These are phyloP conservation scores for Aspergillus transmontanensis DNA, from an alignment of 2,329 filamentous ascomycete species.

Conservation along the genomic window DNA sequence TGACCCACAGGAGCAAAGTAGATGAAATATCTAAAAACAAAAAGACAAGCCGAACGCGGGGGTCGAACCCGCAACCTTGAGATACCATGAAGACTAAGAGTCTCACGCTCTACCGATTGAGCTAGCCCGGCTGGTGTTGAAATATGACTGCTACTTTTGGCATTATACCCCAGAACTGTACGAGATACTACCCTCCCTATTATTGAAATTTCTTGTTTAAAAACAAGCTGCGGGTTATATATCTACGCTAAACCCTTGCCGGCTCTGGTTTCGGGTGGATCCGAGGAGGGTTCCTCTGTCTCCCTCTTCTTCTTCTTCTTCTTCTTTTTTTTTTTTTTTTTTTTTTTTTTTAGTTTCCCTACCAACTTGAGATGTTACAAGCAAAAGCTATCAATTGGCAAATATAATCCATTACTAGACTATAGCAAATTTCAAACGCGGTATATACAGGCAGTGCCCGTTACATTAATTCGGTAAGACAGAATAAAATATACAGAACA, in stretches of 20 bases:
- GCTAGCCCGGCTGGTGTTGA: conserved; percentile 45
- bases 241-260: no score
- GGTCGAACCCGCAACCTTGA: conserved; percentile 46
- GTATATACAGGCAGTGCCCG: conserved; percentile 8
- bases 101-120: conserved; percentile 54
- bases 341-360: no score
- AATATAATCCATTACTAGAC: conserved; percentile 3
- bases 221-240: no score
- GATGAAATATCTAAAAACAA: background rate
- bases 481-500: conserved; percentile 14
- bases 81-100: conserved; percentile 41
- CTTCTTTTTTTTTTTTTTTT: no score
- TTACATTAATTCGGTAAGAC: background rate
- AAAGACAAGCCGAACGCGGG: conserved; percentile 41
- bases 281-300: no score
- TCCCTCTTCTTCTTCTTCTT: no score
- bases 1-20: background rate
- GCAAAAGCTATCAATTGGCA: background rate
- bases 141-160: background rate
- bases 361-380: no score
- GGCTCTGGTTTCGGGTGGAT: no score
- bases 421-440: background rate
- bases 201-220: no score
- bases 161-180: background rate
- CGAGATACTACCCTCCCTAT: no score